Conservation (phyloP, 805 yeast genomes). For the Starmerella etchellsii region DNA sequence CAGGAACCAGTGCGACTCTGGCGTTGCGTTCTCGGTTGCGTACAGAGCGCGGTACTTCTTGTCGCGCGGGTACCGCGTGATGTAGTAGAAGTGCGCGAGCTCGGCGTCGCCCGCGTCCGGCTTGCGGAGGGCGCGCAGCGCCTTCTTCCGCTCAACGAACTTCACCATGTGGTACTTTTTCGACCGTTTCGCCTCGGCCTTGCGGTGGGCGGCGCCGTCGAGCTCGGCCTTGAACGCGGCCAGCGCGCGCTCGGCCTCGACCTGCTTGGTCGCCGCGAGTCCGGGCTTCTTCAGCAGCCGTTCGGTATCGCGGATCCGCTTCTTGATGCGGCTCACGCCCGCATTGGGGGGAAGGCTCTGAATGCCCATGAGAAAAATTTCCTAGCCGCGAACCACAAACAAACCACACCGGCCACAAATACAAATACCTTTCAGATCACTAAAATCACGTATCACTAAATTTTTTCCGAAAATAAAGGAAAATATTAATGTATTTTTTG, state of each 20-base stretch:
- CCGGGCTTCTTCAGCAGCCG: slow-evolving; percentile 53
- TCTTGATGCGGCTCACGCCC: slow-evolving; percentile 43
- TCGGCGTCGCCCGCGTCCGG: slow-evolving; percentile 27
- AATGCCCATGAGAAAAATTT: slow-evolving; percentile 23
- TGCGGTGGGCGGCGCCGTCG: slow-evolving; percentile 33
- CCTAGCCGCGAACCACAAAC: too few species aligned
- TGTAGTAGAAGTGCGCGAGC: slow-evolving; percentile 53
- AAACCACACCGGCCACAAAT: too few species aligned
- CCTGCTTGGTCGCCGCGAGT: slow-evolving; percentile 38
- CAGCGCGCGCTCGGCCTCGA: slow-evolving; percentile 51
- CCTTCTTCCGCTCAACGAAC: slow-evolving; percentile 83
- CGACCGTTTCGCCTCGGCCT: slow-evolving; percentile 40
- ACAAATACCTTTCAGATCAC: too few species aligned
- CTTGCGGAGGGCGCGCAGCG: slow-evolving; percentile 52
- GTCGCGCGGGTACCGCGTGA: slow-evolving; percentile 61
- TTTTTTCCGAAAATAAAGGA: too few species aligned
- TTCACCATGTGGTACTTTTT: slow-evolving; percentile 85
- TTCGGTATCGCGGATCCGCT: slow-evolving; percentile 76
- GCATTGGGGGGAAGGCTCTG: slow-evolving; percentile 21
- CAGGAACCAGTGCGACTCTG: slow-evolving; percentile 31
- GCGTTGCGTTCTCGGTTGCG: slow-evolving; percentile 39
- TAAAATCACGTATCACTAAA: too few species aligned
- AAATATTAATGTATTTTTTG: too few species aligned
- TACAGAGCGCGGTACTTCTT: slow-evolving; percentile 71
- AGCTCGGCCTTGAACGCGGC: slow-evolving; percentile 51